Evolutionary conservation across 352 stramenopile species (phyloP).

Genomic region (Vaucheria bursata): DNA sequence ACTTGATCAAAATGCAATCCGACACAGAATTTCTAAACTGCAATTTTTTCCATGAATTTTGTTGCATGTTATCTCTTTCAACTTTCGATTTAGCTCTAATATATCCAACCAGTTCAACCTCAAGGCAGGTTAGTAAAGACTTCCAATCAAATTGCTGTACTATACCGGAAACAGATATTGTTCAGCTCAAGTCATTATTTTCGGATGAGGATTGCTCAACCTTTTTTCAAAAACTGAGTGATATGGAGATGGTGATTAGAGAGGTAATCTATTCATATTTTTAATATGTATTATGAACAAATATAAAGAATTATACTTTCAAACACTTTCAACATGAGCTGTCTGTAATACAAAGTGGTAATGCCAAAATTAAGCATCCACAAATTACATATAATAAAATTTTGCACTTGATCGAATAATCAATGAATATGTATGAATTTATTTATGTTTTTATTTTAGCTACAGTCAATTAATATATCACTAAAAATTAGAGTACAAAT

Average conservation of each 20-base stretch:
- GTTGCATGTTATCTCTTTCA: slow-evolving; percentile 11
- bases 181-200: not conserved
- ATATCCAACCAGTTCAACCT: not conserved
- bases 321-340: not conserved
- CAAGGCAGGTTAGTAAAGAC: not conserved
- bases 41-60: not conserved
- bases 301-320: not conserved
- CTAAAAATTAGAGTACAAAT: too few species aligned
- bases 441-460: not conserved
- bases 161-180: not conserved
- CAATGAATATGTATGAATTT: not conserved
- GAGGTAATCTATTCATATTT: not conserved
- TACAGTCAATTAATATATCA: not conserved
- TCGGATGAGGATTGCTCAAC: not conserved
- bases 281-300: not conserved
- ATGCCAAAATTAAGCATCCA: not conserved
- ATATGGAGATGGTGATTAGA: not conserved
- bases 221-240: not conserved
- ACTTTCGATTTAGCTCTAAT: slow-evolving; percentile 11
- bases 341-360: not conserved
- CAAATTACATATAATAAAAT: not conserved
- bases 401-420: not conserved
- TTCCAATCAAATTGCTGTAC: not conserved
- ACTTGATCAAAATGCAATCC: slow-evolving; percentile 37
- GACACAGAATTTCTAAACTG: slow-evolving; percentile 31